These are phyloP conservation scores for Ophiorrhiza pumila DNA, from an alignment of 257 asterid genomes.

Conservation along the genomic window DNA sequence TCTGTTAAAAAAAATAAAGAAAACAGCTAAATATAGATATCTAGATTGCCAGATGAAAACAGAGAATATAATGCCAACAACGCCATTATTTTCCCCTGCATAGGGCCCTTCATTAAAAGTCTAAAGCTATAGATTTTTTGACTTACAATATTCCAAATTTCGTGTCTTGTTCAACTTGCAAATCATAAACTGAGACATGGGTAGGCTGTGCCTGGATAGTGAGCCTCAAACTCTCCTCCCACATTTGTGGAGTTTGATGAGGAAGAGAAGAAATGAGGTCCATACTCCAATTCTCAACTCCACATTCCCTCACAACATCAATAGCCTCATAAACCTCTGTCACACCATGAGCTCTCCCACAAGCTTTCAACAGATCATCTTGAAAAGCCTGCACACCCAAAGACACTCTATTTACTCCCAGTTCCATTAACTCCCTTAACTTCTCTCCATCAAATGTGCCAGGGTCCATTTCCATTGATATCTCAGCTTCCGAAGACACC, in stretches of 20 bases:
- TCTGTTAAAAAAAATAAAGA: neutral
- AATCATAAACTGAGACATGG: slow-evolving; percentile 87
- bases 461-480: slow-evolving; percentile 98
- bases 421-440: slow-evolving; percentile 49
- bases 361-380: slow-evolving; percentile 68
- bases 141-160: slow-evolving; percentile 84
- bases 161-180: slow-evolving; percentile 86
- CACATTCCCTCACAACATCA: slow-evolving; percentile 57
- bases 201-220: slow-evolving; percentile 60
- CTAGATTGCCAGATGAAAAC: neutral
- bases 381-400: slow-evolving; percentile 93
- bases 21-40: neutral
- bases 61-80: neutral
- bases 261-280: slow-evolving; percentile 95
- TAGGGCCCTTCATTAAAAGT: neutral
- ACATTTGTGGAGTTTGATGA: slow-evolving; percentile 66
- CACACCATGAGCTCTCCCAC: slow-evolving; percentile 94
- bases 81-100: too few species aligned
- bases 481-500: slow-evolving; percentile 60
- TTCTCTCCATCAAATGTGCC: slow-evolving; percentile 68
- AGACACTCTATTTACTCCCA: slow-evolving; percentile 91
- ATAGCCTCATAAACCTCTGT: slow-evolving; percentile 70
- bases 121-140: neutral
- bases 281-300: slow-evolving; percentile 79
- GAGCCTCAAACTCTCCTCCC: slow-evolving; percentile 84